phyloP scores from a whole-genome alignment of 1,284 basidiomycete species.

The Melampsora americana region DNA sequence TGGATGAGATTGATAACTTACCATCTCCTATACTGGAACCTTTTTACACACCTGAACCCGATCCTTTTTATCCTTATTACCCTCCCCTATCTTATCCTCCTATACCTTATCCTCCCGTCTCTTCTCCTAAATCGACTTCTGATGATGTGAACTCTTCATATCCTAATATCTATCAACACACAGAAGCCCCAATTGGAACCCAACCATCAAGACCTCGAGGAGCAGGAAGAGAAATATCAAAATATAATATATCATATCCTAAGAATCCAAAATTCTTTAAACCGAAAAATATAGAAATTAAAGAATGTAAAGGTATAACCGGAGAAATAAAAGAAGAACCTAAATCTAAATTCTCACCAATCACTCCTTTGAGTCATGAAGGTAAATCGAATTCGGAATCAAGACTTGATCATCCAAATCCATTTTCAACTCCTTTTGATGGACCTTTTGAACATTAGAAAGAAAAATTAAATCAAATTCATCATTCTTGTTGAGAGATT shows the following conservation, averaged over 20 bases:
- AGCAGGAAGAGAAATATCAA: not conserved
- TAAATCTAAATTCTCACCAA: conserved; percentile 24
- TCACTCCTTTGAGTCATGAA: conserved; percentile 29
- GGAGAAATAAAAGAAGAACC: not conserved
- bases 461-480: too few species aligned
- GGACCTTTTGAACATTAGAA: not conserved
- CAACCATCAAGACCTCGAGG: too few species aligned
- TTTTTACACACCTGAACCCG: not conserved
- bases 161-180: conserved; percentile 1
- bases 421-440: not conserved
- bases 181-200: not conserved
- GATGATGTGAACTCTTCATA: conserved; percentile 7
- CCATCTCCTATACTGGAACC: not conserved
- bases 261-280: not conserved
- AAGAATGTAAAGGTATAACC: not conserved
- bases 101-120: too few species aligned
- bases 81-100: not conserved
- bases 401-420: not conserved
- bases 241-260: not conserved
- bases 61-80: not conserved
- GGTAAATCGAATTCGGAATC: not conserved
- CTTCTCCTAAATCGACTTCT: not conserved
- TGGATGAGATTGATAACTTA: not conserved
- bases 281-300: not conserved
- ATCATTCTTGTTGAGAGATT: too few species aligned